phyloP scores from a whole-genome alignment of 2,329 filamentous ascomycete species.

The Celoporthe dispersa region DNA sequence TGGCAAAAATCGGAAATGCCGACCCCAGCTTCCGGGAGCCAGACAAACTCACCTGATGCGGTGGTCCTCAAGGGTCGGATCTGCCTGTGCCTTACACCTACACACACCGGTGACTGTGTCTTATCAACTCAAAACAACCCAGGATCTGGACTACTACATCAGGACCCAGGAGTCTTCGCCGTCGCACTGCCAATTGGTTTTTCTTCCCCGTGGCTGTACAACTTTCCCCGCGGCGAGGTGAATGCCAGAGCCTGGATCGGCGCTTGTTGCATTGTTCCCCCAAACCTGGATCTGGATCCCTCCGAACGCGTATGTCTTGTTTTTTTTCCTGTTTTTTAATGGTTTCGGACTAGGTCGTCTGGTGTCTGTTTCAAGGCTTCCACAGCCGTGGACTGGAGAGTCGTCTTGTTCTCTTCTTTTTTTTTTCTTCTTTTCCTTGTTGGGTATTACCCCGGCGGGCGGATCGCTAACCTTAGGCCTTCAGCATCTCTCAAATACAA shows the following conservation, averaged over 20 bases:
- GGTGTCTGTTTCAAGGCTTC: background rate
- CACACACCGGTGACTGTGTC: background rate
- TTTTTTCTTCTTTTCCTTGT: no score
- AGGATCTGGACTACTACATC: background rate
- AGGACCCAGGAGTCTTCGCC: background rate
- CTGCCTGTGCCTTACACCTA: background rate
- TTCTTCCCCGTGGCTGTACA: background rate
- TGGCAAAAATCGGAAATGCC: background rate
- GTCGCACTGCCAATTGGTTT: no score
- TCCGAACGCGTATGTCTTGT: slow-evolving; percentile 28
- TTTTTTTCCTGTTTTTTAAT: slow-evolving; percentile 19
- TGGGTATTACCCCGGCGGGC: slow-evolving; percentile 9
- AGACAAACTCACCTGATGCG: background rate
- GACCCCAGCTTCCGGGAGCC: background rate
- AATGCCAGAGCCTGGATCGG: background rate
- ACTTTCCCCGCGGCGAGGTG: background rate
- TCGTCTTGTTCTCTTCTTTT: background rate
- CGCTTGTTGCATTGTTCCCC: background rate
- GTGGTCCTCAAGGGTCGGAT: background rate
- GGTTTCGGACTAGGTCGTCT: background rate
- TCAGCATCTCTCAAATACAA: slow-evolving; percentile 12
- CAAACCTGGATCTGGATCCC: slow-evolving; percentile 14
- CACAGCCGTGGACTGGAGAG: background rate
- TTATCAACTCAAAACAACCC: background rate
- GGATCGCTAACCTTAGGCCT: slow-evolving; percentile 26